A percentile compares a stretch with the other conserved stretches of the same genome.
phyloP scores from a whole-genome alignment of 805 yeast species.

The Maudiozyma bulderi region DNA sequence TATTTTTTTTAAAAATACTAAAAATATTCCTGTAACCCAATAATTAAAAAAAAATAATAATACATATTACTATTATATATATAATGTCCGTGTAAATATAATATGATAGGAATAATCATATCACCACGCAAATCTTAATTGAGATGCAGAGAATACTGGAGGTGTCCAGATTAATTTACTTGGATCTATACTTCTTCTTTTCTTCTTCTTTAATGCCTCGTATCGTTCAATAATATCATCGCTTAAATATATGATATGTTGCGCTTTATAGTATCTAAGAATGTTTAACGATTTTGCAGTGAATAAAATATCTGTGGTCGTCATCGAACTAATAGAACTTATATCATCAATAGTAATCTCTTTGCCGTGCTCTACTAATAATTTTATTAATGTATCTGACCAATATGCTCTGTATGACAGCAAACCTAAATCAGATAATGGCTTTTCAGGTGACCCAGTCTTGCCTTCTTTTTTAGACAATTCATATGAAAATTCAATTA shows the following conservation, averaged over 20 bases:
- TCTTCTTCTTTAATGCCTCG: conserved; percentile 59
- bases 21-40: no score
- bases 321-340: conserved; percentile 80
- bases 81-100: background rate
- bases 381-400: conserved; percentile 78
- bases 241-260: conserved; percentile 79
- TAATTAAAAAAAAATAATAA: background rate
- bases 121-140: conserved; percentile 90
- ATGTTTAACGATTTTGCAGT: conserved; percentile 87
- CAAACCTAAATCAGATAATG: conserved; percentile 86
- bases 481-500: conserved; percentile 90
- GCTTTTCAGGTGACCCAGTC: conserved; percentile 95
- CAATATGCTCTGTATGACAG: conserved; percentile 91
- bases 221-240: conserved; percentile 72
- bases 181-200: conserved; percentile 69
- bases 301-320: conserved; percentile 89
- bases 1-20: no score
- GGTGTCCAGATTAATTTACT: conserved; percentile 79
- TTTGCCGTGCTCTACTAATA: conserved; percentile 54
- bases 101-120: background rate
- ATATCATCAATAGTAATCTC: conserved; percentile 86
- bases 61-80: background rate
- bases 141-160: conserved; percentile 89
- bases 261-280: conserved; percentile 88
- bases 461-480: conserved; percentile 80